Evolutionary conservation across 208 protist genomes (phyloP).

Genomic region (Porcisia hertigi): DNA sequence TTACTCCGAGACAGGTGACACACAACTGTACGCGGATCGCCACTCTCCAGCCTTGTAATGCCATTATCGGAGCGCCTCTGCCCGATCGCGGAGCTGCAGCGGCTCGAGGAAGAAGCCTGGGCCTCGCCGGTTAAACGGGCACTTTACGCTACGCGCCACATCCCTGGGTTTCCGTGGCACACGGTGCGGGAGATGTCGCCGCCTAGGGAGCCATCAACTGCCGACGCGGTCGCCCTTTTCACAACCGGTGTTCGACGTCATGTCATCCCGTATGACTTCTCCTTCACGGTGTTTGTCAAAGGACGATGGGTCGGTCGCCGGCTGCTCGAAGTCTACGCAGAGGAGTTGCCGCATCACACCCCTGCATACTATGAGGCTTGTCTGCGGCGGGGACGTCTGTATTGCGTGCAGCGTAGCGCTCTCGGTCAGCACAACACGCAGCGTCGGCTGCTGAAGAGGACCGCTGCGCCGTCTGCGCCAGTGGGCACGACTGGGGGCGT

Average conservation of each 20-base stretch:
- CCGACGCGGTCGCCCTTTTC: conserved; percentile 5
- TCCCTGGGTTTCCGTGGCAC: conserved; percentile 82
- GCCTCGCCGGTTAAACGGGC: conserved; percentile 20
- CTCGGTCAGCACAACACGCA: conserved; percentile 38
- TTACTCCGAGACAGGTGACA: not conserved
- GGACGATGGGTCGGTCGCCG: conserved; percentile 89
- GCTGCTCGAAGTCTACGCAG: conserved; percentile 87
- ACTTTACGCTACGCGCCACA: conserved; percentile 62
- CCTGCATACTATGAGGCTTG: conserved; percentile 86
- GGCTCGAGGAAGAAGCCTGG: conserved; percentile 67
- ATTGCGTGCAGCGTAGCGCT: conserved; percentile 23
- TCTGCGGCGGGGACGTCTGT: conserved; percentile 73
- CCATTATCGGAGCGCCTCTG: not conserved
- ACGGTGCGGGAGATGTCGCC: conserved; percentile 33
- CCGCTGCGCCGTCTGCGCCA: not conserved
- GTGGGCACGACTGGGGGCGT: not conserved
- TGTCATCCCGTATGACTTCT: conserved; percentile 91
- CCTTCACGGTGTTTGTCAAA: conserved; percentile 92
- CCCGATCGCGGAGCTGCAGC: conserved; percentile 24
- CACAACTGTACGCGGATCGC: not conserved
- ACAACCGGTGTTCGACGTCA: conserved; percentile 41
- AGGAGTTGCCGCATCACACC: conserved; percentile 87
- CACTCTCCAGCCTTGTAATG: not conserved
- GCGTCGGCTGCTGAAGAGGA: conserved; percentile 46
- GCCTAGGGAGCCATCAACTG: not conserved